Conservation (phyloP, 208 protist species). For the Crithidia thermophila region DNA sequence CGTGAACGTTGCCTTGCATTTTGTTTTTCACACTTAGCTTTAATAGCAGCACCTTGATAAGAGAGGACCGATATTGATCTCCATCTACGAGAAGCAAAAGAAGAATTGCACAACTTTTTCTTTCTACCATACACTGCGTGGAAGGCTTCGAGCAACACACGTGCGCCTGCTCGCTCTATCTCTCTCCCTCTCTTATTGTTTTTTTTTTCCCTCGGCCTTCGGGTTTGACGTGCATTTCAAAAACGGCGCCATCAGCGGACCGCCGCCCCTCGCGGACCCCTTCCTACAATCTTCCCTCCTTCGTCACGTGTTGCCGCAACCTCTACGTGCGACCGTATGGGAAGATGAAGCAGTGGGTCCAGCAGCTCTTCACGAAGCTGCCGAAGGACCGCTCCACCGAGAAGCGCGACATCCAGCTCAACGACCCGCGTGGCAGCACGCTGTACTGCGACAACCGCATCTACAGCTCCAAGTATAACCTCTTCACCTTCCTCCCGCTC, state of each 20-base stretch:
- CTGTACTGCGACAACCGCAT: conserved; percentile 83
- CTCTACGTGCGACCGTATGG: conserved; percentile 1
- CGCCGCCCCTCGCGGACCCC: conserved; percentile 14
- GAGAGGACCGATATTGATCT: too few relatives aligned
- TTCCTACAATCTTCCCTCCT: neutral
- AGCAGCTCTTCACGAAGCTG: conserved; percentile 22
- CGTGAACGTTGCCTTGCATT: conserved; percentile 7
- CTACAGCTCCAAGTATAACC: conserved; percentile 94
- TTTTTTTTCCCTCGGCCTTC: too few relatives aligned
- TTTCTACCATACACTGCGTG: too few relatives aligned
- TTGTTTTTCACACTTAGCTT: neutral
- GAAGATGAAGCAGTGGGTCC: conserved; percentile 26
- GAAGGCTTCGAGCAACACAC: too few relatives aligned
- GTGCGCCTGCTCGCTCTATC: too few relatives aligned
- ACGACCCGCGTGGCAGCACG: conserved; percentile 19
- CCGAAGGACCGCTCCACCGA: conserved; percentile 37
- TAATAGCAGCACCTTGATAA: neutral
- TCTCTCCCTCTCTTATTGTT: conserved; percentile 4
- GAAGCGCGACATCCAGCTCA: conserved; percentile 36
- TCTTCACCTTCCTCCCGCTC: conserved; percentile 94
- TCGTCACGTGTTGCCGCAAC: neutral
- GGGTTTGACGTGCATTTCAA: conserved; percentile 6
- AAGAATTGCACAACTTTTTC: too few relatives aligned
- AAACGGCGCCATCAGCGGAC: conserved; percentile 7
- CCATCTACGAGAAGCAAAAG: too few relatives aligned